Evolutionary conservation across 2,329 filamentous ascomycete genomes (phyloP), one percentile per base, ranked within the genome.

Genomic region (Alternaria arborescens): DNA sequence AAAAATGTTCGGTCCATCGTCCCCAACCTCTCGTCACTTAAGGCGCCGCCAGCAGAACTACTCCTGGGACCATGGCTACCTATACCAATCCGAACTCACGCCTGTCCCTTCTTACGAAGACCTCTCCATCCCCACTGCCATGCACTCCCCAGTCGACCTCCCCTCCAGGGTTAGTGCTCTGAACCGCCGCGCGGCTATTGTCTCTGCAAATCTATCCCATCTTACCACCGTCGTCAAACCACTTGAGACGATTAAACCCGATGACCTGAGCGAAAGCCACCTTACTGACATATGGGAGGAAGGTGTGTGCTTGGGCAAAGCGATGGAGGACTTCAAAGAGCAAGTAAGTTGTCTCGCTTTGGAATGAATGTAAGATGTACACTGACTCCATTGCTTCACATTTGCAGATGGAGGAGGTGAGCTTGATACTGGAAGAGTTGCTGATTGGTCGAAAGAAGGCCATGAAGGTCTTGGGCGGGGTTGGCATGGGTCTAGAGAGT

Each of bases 361-460:
- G 28, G 8, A 11, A 12, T 30, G 10, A 11, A 30, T 30, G 28
- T 30, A 7, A 30, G 28, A 30, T 10, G 8, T 30, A 11, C 28
- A 11, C 28, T 30, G 28, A 30, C 28, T 30, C 12, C 11, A 11
- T 30, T 11, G 10, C 28, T 11, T 30, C 28, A 30, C 28, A 7
- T 30, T 30, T 11, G 8, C 8, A 50, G 18, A 50, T 56, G 38
- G 54, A 51, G 14, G 54, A 56, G 14, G 46, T 56, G 16, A 42
- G 38, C 67, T 65, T 59, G 67, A 67, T 55, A 20, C 11, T 55
- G n/a, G 41, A 47, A n/a, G 52, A 55, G 8, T 12, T 55, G 30
- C 24, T 47, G 20, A 38, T 50, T 24, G 32, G 32, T 50, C 46
- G 46, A 8, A 50, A 50, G 46, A 50, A 50, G 46, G 46, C 30